These are phyloP conservation scores for Amanita fuliginea DNA, from an alignment of 768 basidiomycete genomes.

Conservation along the genomic window DNA sequence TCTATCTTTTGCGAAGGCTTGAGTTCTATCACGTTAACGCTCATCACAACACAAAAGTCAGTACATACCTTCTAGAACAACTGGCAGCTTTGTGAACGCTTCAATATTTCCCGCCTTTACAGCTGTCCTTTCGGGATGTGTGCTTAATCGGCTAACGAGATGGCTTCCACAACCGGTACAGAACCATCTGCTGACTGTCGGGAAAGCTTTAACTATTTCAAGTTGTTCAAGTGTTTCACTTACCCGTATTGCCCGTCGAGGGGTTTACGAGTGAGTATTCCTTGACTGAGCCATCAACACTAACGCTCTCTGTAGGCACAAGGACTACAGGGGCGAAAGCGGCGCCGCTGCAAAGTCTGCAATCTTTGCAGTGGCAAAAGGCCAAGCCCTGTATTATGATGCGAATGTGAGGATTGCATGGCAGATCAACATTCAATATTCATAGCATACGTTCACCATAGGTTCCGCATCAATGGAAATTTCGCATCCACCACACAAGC, in stretches of 20 bases:
- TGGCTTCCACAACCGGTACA: constrained; percentile 5
- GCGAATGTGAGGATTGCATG: no score
- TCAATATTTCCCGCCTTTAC: constrained; percentile 3
- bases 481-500: constrained; percentile 2
- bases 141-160: neutral
- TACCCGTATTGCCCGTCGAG: neutral
- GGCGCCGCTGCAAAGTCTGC: neutral
- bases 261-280: neutral
- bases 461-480: neutral
- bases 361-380: constrained; percentile 4
- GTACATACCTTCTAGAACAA: neutral
- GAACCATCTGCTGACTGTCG: constrained; percentile 2
- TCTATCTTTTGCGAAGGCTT: constrained; percentile 3
- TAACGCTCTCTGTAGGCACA: neutral
- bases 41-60: neutral
- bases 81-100: constrained; percentile 1
- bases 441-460: neutral
- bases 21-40: neutral
- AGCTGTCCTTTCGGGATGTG: neutral
- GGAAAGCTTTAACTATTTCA: no score
- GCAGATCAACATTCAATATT: neutral
- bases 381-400: neutral
- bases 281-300: neutral
- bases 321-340: neutral
- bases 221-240: no score